Evolutionary conservation across 2,329 filamentous ascomycete genomes (phyloP), one percentile per base, ranked within the genome.

Genomic region (Paramyrothecium sp.): DNA sequence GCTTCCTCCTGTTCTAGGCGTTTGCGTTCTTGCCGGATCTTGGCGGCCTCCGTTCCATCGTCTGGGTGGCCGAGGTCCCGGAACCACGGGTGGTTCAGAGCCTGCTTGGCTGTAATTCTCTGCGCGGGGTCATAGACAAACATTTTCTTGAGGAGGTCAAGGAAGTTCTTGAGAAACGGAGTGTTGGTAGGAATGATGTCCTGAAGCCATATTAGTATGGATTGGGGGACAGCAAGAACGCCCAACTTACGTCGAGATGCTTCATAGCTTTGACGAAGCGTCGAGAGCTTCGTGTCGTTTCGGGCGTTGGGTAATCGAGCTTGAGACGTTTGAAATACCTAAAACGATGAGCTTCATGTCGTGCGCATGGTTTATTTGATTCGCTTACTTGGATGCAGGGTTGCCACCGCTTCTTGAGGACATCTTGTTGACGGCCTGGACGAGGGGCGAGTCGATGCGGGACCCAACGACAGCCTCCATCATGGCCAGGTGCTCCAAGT

Each of bases 231-330:
- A 38, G 10, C 21, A 38, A 16, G 21, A 16, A 3, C 22, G 20
- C 26, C 20, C 51, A 7, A 74, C 83, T 62, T 75, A 89, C 87
- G 59, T 82, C 78, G 26, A 90, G 73, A 56, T 79, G 79, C 70
- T 89, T 89, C 87, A 90, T 90, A n/a, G 85, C 86, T 70, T 86
- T 87, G 13, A 90, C 87, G 65, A 89, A 90, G 64, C 85, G 78
- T 60, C 81, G 78, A 1, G 86, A 89, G 3, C 86, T 85, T 56
- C 86, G 77, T 0, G 84, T 86, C 1, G 87, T 89, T 13, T 89
- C 86, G 2, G 75, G 63, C 2, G 81, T 82, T 3, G 87, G 87
- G 61, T 89, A 90, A 62, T 89, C 87, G 20, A 90, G 77, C 67
- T 81, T 85, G 38, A 82, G 74, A 21, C 86, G 78, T 69, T 89